Evolutionary conservation across 441 rosid genomes (phyloP), one percentile per base, ranked within the genome.

Genomic region (Pelargonium myrrhifolium): DNA sequence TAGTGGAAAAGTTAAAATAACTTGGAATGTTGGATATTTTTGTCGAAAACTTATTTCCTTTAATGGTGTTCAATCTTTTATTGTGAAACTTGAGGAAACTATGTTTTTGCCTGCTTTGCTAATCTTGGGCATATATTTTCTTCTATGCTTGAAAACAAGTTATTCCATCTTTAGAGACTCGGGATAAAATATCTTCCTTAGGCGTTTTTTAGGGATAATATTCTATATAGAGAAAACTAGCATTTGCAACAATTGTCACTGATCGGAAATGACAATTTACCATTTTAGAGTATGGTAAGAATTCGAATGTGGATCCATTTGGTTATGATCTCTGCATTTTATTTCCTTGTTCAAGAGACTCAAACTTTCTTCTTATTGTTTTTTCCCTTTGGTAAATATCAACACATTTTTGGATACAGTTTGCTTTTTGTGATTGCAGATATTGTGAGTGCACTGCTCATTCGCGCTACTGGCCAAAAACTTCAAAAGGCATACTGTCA

Each of bases 381-480:
- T 22, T 18, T 14, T 42, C 1, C 6, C 61, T 53, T 37, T 60
- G 1, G 67, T 74, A 76, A 67, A 78, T 76, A 70, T 76, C 73
- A 72, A 79, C 80, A 71, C 68, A 64, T 80, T 70, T 79, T 86
- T 74, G 89, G 84, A 83, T 85, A 80, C 86, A 94, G 97, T 81
- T 83, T 94, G 83, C 78, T 89, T 75, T 78, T 89, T 79, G 90
- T 86, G 73, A 72, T 85, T 76, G 93, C 94, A 82, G 98, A 94
- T 86, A 65, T 94, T 70, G 62, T 86, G 69, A 87, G 84, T 80
- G 96, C 97, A 56, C 39, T 88, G 85, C 88, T 94, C 72, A 80
- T 94, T 78, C 84, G 96, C 37, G 86, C 86, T 37, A 85, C 77
- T 65, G 98, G 97, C 59, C 66, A 71, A 71, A 82, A 72, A 66